These are phyloP conservation scores for Didymellaceae sp. DNA, from an alignment of 2,329 filamentous ascomycete genomes.

Conservation along the genomic window DNA sequence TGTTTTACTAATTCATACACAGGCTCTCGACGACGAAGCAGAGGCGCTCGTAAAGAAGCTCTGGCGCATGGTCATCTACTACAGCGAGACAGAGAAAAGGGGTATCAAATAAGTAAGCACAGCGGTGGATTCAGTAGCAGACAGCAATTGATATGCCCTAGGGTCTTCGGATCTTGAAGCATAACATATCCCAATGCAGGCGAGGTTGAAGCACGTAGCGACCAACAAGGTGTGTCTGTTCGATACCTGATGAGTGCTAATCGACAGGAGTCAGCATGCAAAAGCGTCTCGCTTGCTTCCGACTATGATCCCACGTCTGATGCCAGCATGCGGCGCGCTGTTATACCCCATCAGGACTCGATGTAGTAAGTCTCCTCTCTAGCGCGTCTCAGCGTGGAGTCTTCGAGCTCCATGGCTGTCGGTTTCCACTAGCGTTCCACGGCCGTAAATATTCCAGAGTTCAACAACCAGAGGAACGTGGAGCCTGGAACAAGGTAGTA, in stretches of 20 bases:
- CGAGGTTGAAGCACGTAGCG: slow-evolving; percentile 9
- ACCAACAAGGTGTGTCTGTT: not conserved
- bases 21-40: slow-evolving; percentile 93
- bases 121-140: slow-evolving; percentile 3
- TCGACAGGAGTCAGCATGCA: not conserved
- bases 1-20: slow-evolving; percentile 8
- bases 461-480: not conserved
- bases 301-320: not conserved
- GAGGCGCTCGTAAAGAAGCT: slow-evolving; percentile 94
- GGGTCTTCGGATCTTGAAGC: slow-evolving; percentile 31
- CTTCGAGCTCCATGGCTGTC: not conserved
- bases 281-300: not conserved
- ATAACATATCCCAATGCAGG: slow-evolving; percentile 18
- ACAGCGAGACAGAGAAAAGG: slow-evolving; percentile 90
- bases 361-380: slow-evolving; percentile 1
- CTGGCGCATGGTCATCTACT: slow-evolving; percentile 99
- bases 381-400: slow-evolving; percentile 3
- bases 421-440: slow-evolving; percentile 7
- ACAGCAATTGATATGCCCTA: slow-evolving; percentile 28
- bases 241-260: not conserved
- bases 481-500: not conserved
- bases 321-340: slow-evolving; percentile 5
- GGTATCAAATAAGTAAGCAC: slow-evolving; percentile 62
- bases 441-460: slow-evolving; percentile 13
- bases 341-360: not conserved